Base-by-base conservation (phyloP, 176 grass and related monocot species). In the Thinopyrum elongatum region DNA sequence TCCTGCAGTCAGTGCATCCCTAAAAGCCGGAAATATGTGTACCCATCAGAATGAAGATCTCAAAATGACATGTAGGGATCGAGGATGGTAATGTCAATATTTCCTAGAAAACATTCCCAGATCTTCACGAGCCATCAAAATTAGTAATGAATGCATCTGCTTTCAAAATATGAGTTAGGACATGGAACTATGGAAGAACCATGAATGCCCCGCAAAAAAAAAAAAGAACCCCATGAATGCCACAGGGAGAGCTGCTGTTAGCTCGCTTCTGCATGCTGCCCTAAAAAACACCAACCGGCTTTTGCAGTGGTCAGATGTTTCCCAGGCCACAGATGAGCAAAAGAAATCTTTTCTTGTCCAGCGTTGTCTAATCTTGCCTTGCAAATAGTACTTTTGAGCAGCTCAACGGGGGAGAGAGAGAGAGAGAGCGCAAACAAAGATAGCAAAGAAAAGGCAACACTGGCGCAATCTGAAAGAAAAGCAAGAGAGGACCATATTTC, bases 1-100 rank as follows among this genome's bases (percentile, higher is more conserved):
- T 92, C 82, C 87, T 84, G 88, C 91, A 98, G 71, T 95, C 95
- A 39, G 78, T 92, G 93, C 87, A 93, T 80, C 89, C 83, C 95
- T 98, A 77, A 76, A 69, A 91, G 38, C 71, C 74, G 25, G 81
- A 91, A 91, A 90, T 30, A 75, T 51, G 8, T 79, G 34, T 34
- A 1, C 80, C 55, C 74, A 87, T 73, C 73, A 42, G 19, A 68
- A 73, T 73, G 74, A 44, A 81, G 35, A 81, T 87, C 28, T 76
- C 28, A 49, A 19, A 61, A 61, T 74, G 44, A 49, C 42, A 78
- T 77, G 15, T 59, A 67, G 19, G 53, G 53, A 58, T 58, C 13
- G 15, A 77, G 31, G 14, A 57, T 44, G 58, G 16, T 74, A 31
- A 72, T 74, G 80, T 59, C 65, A 57, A 8, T 68, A 83, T 78